Base-by-base conservation (phyloP, 169 alveolate species). In the Amoebophrya sp. region DNA sequence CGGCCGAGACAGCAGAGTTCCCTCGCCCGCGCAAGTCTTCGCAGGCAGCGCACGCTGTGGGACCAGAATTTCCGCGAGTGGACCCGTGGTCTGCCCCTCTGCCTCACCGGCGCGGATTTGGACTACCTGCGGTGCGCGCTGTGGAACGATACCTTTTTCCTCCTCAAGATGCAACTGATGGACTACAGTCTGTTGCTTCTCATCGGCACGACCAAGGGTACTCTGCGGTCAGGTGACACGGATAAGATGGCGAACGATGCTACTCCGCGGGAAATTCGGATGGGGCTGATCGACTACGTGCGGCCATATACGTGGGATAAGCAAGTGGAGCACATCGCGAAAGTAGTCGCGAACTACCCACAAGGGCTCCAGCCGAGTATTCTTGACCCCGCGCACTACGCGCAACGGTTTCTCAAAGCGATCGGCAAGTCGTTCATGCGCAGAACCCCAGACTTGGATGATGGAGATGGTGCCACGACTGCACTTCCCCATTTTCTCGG, bases 21-120 rank as follows among this genome's bases (percentile, higher is more conserved):
- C n/a, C n/a, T n/a, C n/a, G n/a, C n/a, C n/a, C n/a, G n/a, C n/a
- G n/a, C n/a, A n/a, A n/a, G n/a, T n/a, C n/a, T n/a, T 31, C 42
- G 89, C 26, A 39, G 26, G 89, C 42, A 70, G n/a, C 67, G 41
- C 29, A 42, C 45, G 18, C 90, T 88, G 90, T 88, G 90, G 90
- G 90, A 88, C 90, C 90, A 88, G 31, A 88, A 88, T 42, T 88
- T 88, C 90, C 26, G 90, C 20, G 90, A 88, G 58, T 88, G 90
- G 90, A 39, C 67, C 39, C 48, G 41, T 5, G 90, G 90, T 2
- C 38, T 88, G 48, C 90, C 90, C 34, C 38, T 88, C 23, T 39
- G 29, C 23, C 58, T 39, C 29, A 20, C 39, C 34, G 39, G n/a
- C 0, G 39, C 31, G 39, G 90, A 88, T 34, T 40, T 39, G 41